Conservation (phyloP, 495 filamentous ascomycete species). For the Lentithecium fluviatile region DNA sequence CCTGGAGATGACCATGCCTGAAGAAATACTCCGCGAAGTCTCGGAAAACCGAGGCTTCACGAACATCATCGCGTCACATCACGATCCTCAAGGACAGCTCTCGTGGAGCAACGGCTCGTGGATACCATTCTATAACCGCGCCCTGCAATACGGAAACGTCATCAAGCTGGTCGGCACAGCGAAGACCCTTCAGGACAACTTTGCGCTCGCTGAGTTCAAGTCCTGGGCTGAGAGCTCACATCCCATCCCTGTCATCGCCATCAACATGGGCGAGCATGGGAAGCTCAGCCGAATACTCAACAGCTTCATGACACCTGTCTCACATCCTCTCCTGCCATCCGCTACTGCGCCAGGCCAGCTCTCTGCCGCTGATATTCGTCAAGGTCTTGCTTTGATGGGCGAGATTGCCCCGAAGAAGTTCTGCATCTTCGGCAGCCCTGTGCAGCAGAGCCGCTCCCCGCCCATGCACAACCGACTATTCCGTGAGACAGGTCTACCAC, state of each 20-base stretch:
- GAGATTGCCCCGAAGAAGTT: constrained; percentile 75
- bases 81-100: constrained; percentile 75
- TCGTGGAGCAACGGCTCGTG: constrained; percentile 88
- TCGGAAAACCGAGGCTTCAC: constrained; percentile 67
- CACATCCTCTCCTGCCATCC: constrained; percentile 82
- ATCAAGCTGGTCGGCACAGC: constrained; percentile 94
- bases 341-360: constrained; percentile 95
- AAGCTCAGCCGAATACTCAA: constrained; percentile 90
- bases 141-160: constrained; percentile 80
- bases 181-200: constrained; percentile 77
- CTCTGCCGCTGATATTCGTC: constrained; percentile 84
- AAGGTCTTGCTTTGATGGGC: constrained; percentile 72
- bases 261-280: constrained; percentile 91
- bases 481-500: constrained; percentile 73
- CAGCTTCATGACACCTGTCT: constrained; percentile 91
- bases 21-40: constrained; percentile 65
- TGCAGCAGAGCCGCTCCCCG: constrained; percentile 76
- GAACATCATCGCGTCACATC: constrained; percentile 91
- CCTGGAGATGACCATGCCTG: constrained; percentile 84
- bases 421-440: constrained; percentile 83
- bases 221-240: constrained; percentile 67
- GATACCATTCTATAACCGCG: constrained; percentile 82
- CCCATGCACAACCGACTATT: constrained; percentile 89
- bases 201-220: constrained; percentile 79
- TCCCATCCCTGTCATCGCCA: constrained; percentile 78